These are phyloP conservation scores for Xylariaceae sp. DNA, from an alignment of 2,329 filamentous ascomycete genomes.

Conservation along the genomic window DNA sequence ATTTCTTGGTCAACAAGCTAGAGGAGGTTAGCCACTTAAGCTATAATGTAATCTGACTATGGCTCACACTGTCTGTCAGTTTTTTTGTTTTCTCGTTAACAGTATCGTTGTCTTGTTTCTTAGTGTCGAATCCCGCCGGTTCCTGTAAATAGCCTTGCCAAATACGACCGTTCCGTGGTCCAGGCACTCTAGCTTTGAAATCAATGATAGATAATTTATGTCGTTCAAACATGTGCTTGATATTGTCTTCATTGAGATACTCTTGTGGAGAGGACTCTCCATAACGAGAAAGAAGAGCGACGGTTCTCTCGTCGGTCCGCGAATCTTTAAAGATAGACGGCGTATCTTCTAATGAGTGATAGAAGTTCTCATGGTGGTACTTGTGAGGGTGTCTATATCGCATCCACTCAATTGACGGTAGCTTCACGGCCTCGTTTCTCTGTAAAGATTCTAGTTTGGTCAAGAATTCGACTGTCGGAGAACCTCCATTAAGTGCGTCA, in stretches of 20 bases:
- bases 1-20: slow-evolving; percentile 12
- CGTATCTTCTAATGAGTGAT: slow-evolving; percentile 12
- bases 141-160: slow-evolving; percentile 2
- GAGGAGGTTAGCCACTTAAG: not conserved
- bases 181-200: slow-evolving; percentile 3
- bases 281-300: not conserved
- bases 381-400: slow-evolving; percentile 9
- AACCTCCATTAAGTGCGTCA: not conserved
- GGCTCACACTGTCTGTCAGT: slow-evolving; percentile 6
- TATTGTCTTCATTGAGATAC: not conserved
- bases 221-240: not conserved
- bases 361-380: slow-evolving; percentile 15
- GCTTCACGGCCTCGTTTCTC: not conserved
- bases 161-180: not conserved
- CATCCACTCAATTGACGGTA: slow-evolving; percentile 9
- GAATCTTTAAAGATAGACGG: not conserved
- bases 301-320: not conserved
- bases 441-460: not conserved
- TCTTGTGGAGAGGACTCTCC: too few species aligned
- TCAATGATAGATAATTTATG: slow-evolving; percentile 1
- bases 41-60: not conserved
- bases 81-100: not conserved
- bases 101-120: not conserved
- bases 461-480: not conserved
- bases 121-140: not conserved